phyloP scores from a whole-genome alignment of 75 land plant genomes.

The Selaginella moellendorffii region DNA sequence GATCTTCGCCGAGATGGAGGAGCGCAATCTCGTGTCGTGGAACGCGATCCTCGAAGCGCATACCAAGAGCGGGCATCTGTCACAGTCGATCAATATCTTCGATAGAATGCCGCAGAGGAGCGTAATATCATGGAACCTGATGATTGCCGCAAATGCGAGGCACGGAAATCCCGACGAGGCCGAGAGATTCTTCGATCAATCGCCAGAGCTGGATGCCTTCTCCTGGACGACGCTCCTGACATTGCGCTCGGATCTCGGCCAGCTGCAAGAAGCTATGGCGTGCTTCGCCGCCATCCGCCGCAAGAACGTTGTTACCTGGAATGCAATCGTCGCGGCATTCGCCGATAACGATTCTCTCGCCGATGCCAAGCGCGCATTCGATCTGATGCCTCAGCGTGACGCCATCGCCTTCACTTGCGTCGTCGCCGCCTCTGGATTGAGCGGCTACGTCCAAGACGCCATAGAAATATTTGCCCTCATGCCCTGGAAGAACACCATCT shows the following conservation, averaged over 20 bases:
- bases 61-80: neutral
- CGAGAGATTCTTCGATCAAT: neutral
- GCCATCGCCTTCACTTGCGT: neutral
- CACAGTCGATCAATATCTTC: neutral
- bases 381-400: neutral
- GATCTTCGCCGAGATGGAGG: neutral
- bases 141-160: neutral
- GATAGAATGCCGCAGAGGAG: neutral
- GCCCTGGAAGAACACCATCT: constrained; percentile 13
- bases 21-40: neutral
- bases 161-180: neutral
- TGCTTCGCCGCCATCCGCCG: neutral
- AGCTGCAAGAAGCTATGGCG: neutral
- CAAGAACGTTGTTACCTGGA: neutral
- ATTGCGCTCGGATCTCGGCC: neutral
- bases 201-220: neutral
- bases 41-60: neutral
- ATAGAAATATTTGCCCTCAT: constrained; percentile 15
- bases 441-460: constrained; percentile 24
- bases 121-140: neutral
- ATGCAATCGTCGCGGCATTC: neutral
- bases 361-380: neutral
- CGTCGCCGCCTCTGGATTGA: neutral
- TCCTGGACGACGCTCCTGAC: neutral
- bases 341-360: neutral